These are phyloP conservation scores for Zymoseptoria brevis DNA, from an alignment of 2,329 filamentous ascomycete species.

Conservation along the genomic window DNA sequence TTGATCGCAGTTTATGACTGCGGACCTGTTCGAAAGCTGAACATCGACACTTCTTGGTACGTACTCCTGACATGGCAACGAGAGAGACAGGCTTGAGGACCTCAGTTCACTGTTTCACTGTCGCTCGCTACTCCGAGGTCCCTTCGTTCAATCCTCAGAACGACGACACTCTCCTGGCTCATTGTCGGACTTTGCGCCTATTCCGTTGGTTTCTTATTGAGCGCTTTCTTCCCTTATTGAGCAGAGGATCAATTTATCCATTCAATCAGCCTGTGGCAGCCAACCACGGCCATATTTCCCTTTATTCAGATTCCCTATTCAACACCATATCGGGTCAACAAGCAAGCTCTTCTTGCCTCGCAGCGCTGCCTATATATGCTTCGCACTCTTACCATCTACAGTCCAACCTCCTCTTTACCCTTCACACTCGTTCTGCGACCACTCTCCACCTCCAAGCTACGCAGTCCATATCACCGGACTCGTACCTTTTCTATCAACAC, in stretches of 20 bases:
- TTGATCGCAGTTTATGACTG: too few species aligned
- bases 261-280: background rate
- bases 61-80: too few species aligned
- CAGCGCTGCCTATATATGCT: background rate
- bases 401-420: background rate
- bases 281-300: constrained; percentile 1
- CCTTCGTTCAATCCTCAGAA: background rate
- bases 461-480: background rate
- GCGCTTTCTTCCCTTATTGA: background rate
- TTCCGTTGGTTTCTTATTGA: background rate
- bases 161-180: background rate
- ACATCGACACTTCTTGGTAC: too few species aligned
- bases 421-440: background rate
- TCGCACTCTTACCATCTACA: background rate
- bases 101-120: too few species aligned
- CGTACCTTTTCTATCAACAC: background rate
- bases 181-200: background rate
- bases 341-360: background rate
- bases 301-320: constrained; percentile 15
- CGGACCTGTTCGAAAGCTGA: too few species aligned
- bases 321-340: constrained; percentile 10
- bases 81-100: too few species aligned
- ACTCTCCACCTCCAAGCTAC: constrained; percentile 1
- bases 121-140: background rate
- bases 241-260: background rate